A percentile compares a stretch with the other conserved stretches of the same genome.
These are phyloP conservation scores for Sanghuangporus baumii DNA, from an alignment of 1,284 basidiomycete genomes.

Conservation along the genomic window DNA sequence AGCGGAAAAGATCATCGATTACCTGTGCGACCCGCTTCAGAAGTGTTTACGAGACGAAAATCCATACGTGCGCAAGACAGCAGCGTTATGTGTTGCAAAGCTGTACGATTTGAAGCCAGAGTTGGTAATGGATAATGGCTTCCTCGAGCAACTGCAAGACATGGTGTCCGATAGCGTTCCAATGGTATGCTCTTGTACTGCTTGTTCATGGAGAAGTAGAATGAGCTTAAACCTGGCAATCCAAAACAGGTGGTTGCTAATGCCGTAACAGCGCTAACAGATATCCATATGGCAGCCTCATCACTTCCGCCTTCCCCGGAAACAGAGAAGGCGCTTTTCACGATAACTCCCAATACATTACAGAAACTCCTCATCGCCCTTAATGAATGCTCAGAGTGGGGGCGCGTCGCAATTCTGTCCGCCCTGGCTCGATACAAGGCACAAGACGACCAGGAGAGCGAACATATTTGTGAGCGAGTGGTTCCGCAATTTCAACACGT, in stretches of 20 bases:
- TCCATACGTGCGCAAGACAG: slow-evolving; percentile 97
- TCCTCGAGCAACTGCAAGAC: slow-evolving; percentile 82
- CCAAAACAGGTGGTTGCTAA: slow-evolving; percentile 89
- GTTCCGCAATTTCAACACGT: slow-evolving; percentile 98
- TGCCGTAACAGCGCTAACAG: slow-evolving; percentile 87
- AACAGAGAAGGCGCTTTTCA: slow-evolving; percentile 68
- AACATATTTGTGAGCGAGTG: slow-evolving; percentile 98
- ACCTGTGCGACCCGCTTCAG: slow-evolving; percentile 90
- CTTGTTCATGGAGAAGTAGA: not conserved
- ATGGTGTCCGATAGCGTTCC: slow-evolving; percentile 96
- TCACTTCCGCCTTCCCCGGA: slow-evolving; percentile 48
- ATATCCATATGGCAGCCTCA: slow-evolving; percentile 77
- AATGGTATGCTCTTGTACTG: slow-evolving; percentile 59
- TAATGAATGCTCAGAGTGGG: slow-evolving; percentile 99
- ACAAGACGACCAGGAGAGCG: slow-evolving; percentile 87
- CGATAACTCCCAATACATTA: slow-evolving; percentile 77
- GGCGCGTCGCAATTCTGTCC: slow-evolving; percentile 87
- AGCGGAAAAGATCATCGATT: slow-evolving; percentile 98
- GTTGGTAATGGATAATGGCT: slow-evolving; percentile 92
- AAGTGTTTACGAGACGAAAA: slow-evolving; percentile 92
- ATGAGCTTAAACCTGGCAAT: not conserved
- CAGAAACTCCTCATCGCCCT: slow-evolving; percentile 91
- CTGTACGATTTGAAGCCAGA: slow-evolving; percentile 96
- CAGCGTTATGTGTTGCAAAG: slow-evolving; percentile 93
- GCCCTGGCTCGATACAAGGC: slow-evolving; percentile 83